Conservation (phyloP, 139 green algal genomes). For the Nannochloris sp. region DNA sequence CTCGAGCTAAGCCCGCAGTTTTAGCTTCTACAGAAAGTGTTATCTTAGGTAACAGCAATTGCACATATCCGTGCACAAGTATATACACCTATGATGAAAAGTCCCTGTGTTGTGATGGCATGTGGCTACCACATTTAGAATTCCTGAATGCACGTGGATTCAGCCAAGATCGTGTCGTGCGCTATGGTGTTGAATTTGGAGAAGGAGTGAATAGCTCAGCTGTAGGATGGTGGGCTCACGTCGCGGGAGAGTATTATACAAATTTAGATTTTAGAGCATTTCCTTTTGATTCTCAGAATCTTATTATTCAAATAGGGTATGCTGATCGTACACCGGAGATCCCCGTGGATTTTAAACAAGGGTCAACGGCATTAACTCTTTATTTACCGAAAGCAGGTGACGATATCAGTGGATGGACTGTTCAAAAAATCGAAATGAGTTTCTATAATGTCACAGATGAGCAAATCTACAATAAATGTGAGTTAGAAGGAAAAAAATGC, state of each 20-base stretch:
- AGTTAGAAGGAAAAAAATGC: background rate
- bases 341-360: background rate
- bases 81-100: background rate
- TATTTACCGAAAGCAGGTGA: background rate
- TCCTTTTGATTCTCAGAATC: conserved; percentile 10
- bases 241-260: conserved; percentile 12
- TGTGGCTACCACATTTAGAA: conserved; percentile 37
- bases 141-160: conserved; percentile 33
- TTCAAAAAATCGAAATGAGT: too few relatives aligned
- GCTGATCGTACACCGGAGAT: background rate
- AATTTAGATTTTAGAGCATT: conserved; percentile 1
- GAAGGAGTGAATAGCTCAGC: background rate
- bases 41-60: background rate
- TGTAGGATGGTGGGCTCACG: conserved; percentile 18
- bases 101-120: conserved; percentile 14
- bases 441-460: too few relatives aligned
- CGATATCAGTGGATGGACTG: conserved; percentile 12
- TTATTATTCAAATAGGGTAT: conserved; percentile 9
- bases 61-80: background rate
- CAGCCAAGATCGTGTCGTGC: conserved; percentile 6
- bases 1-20: background rate
- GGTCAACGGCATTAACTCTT: background rate
- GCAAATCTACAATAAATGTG: background rate
- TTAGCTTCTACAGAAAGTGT: background rate
- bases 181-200: conserved; percentile 7